These are phyloP conservation scores for Kuraishia capsulata DNA, from an alignment of 805 yeast genomes.

Conservation along the genomic window DNA sequence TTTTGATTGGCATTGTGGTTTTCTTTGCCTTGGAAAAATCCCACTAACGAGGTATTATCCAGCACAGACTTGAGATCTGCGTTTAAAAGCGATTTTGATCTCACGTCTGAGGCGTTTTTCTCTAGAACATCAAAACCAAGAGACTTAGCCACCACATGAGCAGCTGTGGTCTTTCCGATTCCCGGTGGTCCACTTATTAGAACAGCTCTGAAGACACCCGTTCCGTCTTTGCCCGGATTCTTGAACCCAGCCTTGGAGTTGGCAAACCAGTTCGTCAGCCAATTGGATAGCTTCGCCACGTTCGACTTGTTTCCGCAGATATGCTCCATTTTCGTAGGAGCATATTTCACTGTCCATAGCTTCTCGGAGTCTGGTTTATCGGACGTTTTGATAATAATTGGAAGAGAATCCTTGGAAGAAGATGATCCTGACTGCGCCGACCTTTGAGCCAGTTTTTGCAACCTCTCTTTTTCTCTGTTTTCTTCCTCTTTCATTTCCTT, in stretches of 20 bases:
- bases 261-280: conserved; percentile 75
- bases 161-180: conserved; percentile 77
- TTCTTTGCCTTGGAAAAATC: conserved; percentile 46
- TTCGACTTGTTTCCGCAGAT: conserved; percentile 87
- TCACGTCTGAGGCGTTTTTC: conserved; percentile 80
- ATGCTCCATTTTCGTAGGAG: conserved; percentile 68
- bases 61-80: conserved; percentile 60
- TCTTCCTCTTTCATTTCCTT: conserved; percentile 32
- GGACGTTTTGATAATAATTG: conserved; percentile 14
- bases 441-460: conserved; percentile 10
- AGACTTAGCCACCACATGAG: conserved; percentile 62
- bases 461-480: conserved; percentile 19
- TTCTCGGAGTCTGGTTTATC: conserved; percentile 46
- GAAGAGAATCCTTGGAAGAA: neutral
- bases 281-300: conserved; percentile 52
- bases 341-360: conserved; percentile 90
- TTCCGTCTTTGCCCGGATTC: conserved; percentile 51
- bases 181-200: conserved; percentile 86
- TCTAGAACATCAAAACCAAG: conserved; percentile 69
- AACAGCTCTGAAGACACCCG: conserved; percentile 71
- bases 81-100: conserved; percentile 74
- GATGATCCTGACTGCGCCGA: neutral
- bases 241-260: conserved; percentile 48
- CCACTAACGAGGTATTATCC: conserved; percentile 75
- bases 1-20: conserved; percentile 29